A percentile compares a stretch with the other conserved stretches of the same genome.
These are phyloP conservation scores for Epichloe elymi DNA, from an alignment of 2,329 filamentous ascomycete species.

Conservation along the genomic window DNA sequence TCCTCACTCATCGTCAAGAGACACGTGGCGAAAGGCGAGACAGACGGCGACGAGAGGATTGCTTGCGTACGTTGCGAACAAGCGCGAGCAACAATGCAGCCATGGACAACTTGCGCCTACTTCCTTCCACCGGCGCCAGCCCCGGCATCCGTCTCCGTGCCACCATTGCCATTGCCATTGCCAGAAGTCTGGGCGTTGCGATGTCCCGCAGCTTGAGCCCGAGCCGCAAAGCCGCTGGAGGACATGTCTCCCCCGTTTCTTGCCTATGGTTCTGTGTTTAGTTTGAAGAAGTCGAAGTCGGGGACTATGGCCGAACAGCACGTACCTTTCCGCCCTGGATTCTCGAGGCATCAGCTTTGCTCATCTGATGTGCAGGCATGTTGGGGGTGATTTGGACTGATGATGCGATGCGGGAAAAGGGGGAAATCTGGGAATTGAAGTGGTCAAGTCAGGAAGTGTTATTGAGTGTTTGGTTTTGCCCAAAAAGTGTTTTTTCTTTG, in stretches of 20 bases:
- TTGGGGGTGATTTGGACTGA: neutral
- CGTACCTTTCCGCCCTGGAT: neutral
- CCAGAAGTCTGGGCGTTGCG: conserved; percentile 3
- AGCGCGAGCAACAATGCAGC: too few species aligned
- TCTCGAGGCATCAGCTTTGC: neutral
- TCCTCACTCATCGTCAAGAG: conserved; percentile 18
- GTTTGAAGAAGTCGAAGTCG: too few species aligned
- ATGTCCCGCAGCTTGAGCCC: neutral
- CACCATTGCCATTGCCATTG: too few species aligned
- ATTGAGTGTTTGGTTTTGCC: too few species aligned
- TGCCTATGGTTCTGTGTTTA: neutral
- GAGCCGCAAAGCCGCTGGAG: neutral
- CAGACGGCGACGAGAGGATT: conserved; percentile 11
- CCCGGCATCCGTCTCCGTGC: too few species aligned
- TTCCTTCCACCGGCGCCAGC: too few species aligned
- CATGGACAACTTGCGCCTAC: too few species aligned
- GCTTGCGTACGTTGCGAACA: conserved; percentile 14
- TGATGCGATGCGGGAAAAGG: neutral
- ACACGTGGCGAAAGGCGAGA: conserved; percentile 12
- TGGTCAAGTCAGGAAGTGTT: too few species aligned
- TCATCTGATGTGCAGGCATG: neutral
- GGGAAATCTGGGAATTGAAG: neutral
- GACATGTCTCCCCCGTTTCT: neutral
- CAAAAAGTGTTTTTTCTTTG: too few species aligned
- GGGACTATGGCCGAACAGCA: neutral